Base-by-base conservation (phyloP, 306 rosid species). In the Lathyrus oleraceus region DNA sequence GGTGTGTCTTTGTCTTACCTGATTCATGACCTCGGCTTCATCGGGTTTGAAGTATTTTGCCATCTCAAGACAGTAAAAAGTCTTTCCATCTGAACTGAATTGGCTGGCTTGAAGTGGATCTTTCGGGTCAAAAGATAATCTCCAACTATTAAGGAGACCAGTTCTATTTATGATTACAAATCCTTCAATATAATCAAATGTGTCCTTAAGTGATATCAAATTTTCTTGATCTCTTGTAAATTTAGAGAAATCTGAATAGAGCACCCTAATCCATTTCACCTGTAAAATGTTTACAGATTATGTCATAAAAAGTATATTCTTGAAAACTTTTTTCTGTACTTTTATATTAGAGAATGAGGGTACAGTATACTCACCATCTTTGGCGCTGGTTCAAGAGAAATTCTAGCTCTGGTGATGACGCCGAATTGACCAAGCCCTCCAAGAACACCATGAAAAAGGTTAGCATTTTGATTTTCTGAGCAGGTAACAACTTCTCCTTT, bases 371-470 rank as follows among this genome's bases (percentile, higher is more conserved):
- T 81, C 76, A 91, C 99, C 92, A 77, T 80, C 78, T 72, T 87
- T 14, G 92, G 97, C 66, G 99, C 99, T 53, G 85, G 86, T 83
- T 86, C 96, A 69, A 95, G 92, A 69, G 95, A 83, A 76, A 95
- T 91, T 59, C 91, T 83, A 21, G 99, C 99, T 70, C 81, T 76
- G 62, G 97, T 87, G 57, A 95, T 91, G 87, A 95, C 83, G 74
- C 96, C 99, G 72, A 95, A 95, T 76, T 95, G 99, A 53, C 99
- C 99, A 20, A 95, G 95, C 48, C 99, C 99, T 71, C 99, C 99
- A 49, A 91, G 89, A 67, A 85, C 97, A 54, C 87, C 89, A 70
- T 86, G 42, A 66, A 88, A 95, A 73, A 95, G 96, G 54, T 95
- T 97, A 20, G 87, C 77, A 78, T 85, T 83, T 64, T 81, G 77